Evolutionary conservation across 2,329 filamentous ascomycete species (phyloP), one percentile per base, ranked within the genome.

Genomic region (Botrytis deweyae): DNA sequence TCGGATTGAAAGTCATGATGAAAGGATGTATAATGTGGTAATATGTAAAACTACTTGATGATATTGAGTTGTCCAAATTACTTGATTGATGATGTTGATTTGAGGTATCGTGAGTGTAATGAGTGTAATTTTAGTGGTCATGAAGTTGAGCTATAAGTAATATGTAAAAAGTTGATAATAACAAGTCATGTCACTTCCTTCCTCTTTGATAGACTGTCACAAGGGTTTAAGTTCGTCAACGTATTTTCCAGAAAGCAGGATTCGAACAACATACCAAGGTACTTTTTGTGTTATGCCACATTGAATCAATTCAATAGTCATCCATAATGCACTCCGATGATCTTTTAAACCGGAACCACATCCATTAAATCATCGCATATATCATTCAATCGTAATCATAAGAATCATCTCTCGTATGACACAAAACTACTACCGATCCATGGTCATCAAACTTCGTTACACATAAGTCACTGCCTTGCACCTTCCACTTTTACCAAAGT

Each of bases 361-460:
- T 42, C 2, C 9, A 44, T 64, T 12, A n/a, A 29, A 6, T 18
- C 8, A 29, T 42, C 40, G 40, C 40, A 42, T 42, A 42, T 63
- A 85, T 84, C 74, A 75, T 86, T 68, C 49, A 36, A 12, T 6
- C 22, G 10, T 68, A 52, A 38, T 55, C 61, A 42, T 42, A 9
- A 18, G 29, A n/a, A 20, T 42, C 25, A 2, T 14, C 38, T 40
- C 14, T 18, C 16, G 3, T 29, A 29, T 29, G 7, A 4, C 9
- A 63, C 22, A 63, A 29, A 59, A 18, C 38, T 9, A 29, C 16
- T 18, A 9, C 9, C 25, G n/a, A 63, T 16, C 14, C 14, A 20
- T 40, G 25, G 7, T 29, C 36, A n/a, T 42, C 25, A 64, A 63
- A 29, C 38, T 18, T 64, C 38, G 2, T 64, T 20, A 64, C n/a